These are phyloP conservation scores for Scedosporium dehoogii DNA, from an alignment of 2,329 filamentous ascomycete species.

Conservation along the genomic window DNA sequence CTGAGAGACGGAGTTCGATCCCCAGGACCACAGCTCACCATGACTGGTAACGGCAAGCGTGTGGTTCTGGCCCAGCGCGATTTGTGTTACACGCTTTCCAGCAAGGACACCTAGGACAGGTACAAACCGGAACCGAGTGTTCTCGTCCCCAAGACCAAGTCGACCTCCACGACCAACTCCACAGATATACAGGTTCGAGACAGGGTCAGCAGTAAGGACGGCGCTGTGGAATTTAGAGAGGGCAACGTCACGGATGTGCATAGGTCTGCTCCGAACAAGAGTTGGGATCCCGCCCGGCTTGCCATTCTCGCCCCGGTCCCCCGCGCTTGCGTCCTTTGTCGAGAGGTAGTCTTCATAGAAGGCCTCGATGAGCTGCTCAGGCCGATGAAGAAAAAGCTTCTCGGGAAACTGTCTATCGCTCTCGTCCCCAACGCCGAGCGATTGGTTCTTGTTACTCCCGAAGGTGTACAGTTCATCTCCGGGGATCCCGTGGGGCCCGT, in stretches of 20 bases:
- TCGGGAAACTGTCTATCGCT: conserved; percentile 93
- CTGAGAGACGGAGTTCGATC: conserved; percentile 75
- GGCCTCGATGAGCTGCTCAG: conserved; percentile 63
- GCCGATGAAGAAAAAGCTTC: conserved; percentile 64
- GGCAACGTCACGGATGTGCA: conserved; percentile 70
- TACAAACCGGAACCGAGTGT: conserved; percentile 76
- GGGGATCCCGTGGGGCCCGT: not conserved
- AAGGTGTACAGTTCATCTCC: conserved; percentile 90
- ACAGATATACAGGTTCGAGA: conserved; percentile 86
- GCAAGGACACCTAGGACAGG: conserved; percentile 69
- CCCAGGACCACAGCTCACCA: conserved; percentile 94
- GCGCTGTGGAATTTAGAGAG: conserved; percentile 91
- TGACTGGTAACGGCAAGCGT: conserved; percentile 74
- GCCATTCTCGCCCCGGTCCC: conserved; percentile 10
- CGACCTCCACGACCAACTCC: conserved; percentile 86
- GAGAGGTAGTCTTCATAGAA: conserved; percentile 58
- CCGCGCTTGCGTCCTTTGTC: not conserved
- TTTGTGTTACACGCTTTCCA: conserved; percentile 63
- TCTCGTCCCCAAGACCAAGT: conserved; percentile 81
- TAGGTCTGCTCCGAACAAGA: conserved; percentile 58
- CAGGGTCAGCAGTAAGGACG: conserved; percentile 74
- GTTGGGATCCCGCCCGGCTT: conserved; percentile 53
- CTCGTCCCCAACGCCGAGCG: conserved; percentile 86
- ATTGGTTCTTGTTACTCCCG: conserved; percentile 92
- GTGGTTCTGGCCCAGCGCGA: conserved; percentile 87